Evolutionary conservation across 306 rosid genomes (phyloP).

Genomic region (Vachellia pachyceras): DNA sequence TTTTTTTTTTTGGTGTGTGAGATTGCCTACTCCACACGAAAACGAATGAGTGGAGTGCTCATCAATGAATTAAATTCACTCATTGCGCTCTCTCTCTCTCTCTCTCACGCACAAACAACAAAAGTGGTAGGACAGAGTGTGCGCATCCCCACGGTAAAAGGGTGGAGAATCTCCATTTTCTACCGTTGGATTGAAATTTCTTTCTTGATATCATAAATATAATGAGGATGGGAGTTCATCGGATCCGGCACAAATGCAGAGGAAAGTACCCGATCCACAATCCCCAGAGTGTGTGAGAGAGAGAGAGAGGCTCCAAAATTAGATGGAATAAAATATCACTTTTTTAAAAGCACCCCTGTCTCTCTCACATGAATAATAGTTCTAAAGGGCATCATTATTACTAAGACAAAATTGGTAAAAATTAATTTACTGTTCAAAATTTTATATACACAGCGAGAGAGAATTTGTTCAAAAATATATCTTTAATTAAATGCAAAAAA

Average conservation of each 20-base stretch:
- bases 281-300: constrained; percentile 14
- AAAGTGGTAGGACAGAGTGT: background rate
- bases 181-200: background rate
- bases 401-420: too few species aligned
- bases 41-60: constrained; percentile 1
- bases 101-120: background rate
- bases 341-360: too few species aligned
- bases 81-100: background rate
- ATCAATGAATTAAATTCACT: background rate
- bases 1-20: too few species aligned
- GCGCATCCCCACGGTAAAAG: constrained; percentile 24
- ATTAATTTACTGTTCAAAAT: too few species aligned
- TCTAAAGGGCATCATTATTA: too few species aligned
- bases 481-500: too few species aligned
- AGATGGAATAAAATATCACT: too few species aligned
- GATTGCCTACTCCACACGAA: constrained; percentile 36
- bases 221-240: background rate
- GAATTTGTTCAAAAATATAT: too few species aligned
- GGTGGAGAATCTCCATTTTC: background rate
- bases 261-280: constrained; percentile 18
- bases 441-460: too few species aligned
- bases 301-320: background rate
- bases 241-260: constrained; percentile 38
- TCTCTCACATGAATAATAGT: too few species aligned
- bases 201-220: background rate